These are phyloP conservation scores for Paraconiothyrium sp. DNA, from an alignment of 2,329 filamentous ascomycete species.

Conservation along the genomic window DNA sequence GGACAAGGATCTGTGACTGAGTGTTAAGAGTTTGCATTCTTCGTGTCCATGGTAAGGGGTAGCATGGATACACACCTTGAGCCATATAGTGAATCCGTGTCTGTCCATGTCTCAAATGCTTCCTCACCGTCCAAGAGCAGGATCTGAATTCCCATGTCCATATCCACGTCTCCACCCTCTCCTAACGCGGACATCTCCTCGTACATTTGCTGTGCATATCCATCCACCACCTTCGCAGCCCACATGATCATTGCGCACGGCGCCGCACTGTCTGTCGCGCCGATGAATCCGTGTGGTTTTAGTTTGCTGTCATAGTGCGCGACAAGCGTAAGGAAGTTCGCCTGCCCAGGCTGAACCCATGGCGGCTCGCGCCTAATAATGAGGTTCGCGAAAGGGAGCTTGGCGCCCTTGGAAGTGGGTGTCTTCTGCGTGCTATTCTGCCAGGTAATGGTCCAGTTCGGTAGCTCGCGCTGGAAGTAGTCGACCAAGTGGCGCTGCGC, in stretches of 20 bases:
- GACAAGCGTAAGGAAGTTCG: conserved; percentile 83
- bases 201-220: conserved; percentile 84
- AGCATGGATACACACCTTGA: conserved; percentile 66
- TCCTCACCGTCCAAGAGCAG: conserved; percentile 94
- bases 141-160: conserved; percentile 86
- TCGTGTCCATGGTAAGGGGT: background rate
- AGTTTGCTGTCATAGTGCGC: conserved; percentile 94
- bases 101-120: conserved; percentile 83
- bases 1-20: conserved; percentile 68
- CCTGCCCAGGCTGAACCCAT: conserved; percentile 76
- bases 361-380: conserved; percentile 90
- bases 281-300: conserved; percentile 84
- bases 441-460: conserved; percentile 80
- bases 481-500: conserved; percentile 83
- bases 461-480: conserved; percentile 80
- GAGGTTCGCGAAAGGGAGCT: conserved; percentile 86
- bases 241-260: conserved; percentile 95
- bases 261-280: conserved; percentile 91
- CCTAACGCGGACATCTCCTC: conserved; percentile 67
- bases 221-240: conserved; percentile 80
- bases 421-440: conserved; percentile 92
- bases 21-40: conserved; percentile 5
- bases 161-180: conserved; percentile 70
- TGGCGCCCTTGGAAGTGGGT: conserved; percentile 73
- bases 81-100: conserved; percentile 86